A percentile compares a stretch with the other conserved stretches of the same genome.
phyloP scores from a whole-genome alignment of 1,139 yeast genomes.

The Hyphopichia wangnamkhiaoensis region DNA sequence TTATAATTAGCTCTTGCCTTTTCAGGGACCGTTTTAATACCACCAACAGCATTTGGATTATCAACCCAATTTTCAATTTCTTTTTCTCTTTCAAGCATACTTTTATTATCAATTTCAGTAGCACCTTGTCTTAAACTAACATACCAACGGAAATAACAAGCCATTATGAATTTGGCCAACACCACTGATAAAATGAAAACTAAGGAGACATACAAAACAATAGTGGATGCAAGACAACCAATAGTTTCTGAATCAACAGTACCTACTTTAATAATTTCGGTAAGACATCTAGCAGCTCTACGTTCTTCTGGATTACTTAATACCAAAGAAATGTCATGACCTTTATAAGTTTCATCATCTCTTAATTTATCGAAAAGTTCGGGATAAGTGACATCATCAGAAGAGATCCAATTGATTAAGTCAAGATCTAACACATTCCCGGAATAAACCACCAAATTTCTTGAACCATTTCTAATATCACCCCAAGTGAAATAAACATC shows the following conservation, averaged over 20 bases:
- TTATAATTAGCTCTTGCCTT: conserved; percentile 53
- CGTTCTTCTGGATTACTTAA: conserved; percentile 71
- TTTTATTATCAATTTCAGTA: conserved; percentile 50
- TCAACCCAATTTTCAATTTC: conserved; percentile 83
- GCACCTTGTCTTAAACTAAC: conserved; percentile 83
- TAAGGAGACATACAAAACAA: conserved; percentile 78
- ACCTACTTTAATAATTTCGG: conserved; percentile 90
- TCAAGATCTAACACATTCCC: conserved; percentile 86
- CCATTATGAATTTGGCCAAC: conserved; percentile 72
- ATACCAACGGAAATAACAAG: conserved; percentile 87
- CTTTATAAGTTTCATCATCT: conserved; percentile 56
- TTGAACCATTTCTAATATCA: conserved; percentile 66
- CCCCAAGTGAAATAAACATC: conserved; percentile 92
- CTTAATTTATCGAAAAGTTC: conserved; percentile 63
- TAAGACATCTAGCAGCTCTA: conserved; percentile 74
- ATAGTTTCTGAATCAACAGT: conserved; percentile 84
- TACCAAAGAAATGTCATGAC: conserved; percentile 79
- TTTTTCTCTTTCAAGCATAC: conserved; percentile 49
- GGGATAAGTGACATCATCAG: conserved; percentile 73
- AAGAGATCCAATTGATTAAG: conserved; percentile 70
- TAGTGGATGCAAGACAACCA: conserved; percentile 92
- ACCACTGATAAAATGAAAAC: conserved; percentile 84
- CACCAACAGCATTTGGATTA: conserved; percentile 41
- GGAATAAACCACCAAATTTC: conserved; percentile 82
- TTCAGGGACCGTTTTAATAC: conserved; percentile 52